Conservation (phyloP, 768 basidiomycete genomes). For the Mrakia gelida region DNA sequence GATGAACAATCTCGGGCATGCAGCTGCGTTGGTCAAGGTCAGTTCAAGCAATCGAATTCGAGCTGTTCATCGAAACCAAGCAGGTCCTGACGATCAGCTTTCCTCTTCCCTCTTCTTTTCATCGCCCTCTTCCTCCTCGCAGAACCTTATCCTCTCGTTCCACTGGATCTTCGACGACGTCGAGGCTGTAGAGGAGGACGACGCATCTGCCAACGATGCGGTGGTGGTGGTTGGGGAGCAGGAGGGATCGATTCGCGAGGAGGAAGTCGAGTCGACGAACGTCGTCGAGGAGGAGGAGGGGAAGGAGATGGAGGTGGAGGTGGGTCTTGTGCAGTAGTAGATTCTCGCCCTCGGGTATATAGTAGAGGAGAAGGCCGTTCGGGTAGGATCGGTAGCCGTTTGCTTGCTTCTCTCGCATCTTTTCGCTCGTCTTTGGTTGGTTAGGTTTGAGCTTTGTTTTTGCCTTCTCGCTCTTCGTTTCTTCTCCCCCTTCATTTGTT, state of each 20-base stretch:
- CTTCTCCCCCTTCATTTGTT: background rate
- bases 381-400: background rate
- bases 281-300: background rate
- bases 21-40: conserved; percentile 31
- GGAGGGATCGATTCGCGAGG: background rate
- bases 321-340: background rate
- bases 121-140: background rate
- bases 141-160: conserved; percentile 16
- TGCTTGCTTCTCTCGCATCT: background rate
- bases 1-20: conserved; percentile 34
- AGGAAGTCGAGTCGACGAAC: background rate
- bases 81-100: background rate
- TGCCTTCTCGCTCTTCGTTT: background rate
- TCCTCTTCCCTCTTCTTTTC: background rate
- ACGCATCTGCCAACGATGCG: background rate
- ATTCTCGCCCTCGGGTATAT: background rate
- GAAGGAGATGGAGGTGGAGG: background rate
- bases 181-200: background rate
- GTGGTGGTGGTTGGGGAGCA: no score
- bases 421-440: background rate
- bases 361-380: background rate
- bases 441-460: background rate
- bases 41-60: background rate
- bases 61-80: background rate
- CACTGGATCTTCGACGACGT: conserved; percentile 32